Evolutionary conservation across 1,284 basidiomycete genomes (phyloP).

Genomic region (Lentinula novae-zelandiae): DNA sequence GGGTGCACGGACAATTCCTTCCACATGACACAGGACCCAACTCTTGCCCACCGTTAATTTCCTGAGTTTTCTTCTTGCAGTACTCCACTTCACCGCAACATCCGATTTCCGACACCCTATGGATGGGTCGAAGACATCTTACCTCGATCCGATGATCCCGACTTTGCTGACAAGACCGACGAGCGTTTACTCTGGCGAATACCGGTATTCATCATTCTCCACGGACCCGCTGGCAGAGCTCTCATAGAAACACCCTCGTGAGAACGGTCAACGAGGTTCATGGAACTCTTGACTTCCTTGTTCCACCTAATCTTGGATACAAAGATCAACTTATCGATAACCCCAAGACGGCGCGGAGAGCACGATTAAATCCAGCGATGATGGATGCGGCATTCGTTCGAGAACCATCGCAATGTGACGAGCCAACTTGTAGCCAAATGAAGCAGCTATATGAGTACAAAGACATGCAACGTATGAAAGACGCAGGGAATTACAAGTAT

Average conservation of each 20-base stretch:
- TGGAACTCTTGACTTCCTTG: constrained; percentile 30
- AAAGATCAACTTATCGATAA: constrained; percentile 36
- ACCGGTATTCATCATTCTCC: constrained; percentile 55
- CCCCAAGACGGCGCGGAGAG: constrained; percentile 30
- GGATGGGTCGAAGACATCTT: constrained; percentile 39
- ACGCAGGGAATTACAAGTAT: constrained; percentile 63
- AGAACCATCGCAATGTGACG: constrained; percentile 43
- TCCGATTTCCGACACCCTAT: constrained; percentile 47
- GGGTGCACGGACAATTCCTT: constrained; percentile 55
- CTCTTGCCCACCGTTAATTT: constrained; percentile 43
- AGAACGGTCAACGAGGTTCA: constrained; percentile 30
- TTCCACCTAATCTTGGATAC: constrained; percentile 9
- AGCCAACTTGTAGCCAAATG: constrained; percentile 35
- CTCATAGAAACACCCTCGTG: constrained; percentile 41
- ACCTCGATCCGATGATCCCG: constrained; percentile 39
- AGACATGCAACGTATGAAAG: constrained; percentile 32
- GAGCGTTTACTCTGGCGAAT: constrained; percentile 56
- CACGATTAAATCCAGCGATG: constrained; percentile 43
- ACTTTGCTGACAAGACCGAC: constrained; percentile 52
- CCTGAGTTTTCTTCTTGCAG: constrained; percentile 58
- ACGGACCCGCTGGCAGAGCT: constrained; percentile 43
- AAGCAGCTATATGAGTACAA: constrained; percentile 45
- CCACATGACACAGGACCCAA: constrained; percentile 46
- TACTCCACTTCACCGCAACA: constrained; percentile 57
- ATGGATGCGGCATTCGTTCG: constrained; percentile 60